A percentile compares a stretch with the other conserved stretches of the same genome.
Conservation (phyloP, 495 filamentous ascomycete genomes). For the Lichina pygmaea region DNA sequence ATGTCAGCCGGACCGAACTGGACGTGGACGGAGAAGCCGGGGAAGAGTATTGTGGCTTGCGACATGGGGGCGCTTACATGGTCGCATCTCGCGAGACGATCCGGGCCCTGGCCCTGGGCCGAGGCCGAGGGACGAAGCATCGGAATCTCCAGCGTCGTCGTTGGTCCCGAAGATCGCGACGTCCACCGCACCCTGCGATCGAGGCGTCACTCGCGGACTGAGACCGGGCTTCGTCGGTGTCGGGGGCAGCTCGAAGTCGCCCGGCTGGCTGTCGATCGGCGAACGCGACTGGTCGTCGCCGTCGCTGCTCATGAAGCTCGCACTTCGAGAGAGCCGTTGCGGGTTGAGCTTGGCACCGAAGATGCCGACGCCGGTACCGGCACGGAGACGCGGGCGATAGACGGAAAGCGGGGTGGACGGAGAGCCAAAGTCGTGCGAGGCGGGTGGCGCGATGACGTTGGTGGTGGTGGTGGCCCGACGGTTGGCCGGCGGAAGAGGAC, state of each 20-base stretch:
- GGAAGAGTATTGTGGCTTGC: too few relatives aligned
- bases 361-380: constrained; percentile 35
- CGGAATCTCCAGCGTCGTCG: too few relatives aligned
- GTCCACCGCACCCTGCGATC: constrained; percentile 7
- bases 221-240: constrained; percentile 68
- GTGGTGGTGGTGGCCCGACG: constrained; percentile 15
- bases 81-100: too few relatives aligned
- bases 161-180: constrained; percentile 5
- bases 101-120: too few relatives aligned
- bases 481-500: constrained; percentile 12
- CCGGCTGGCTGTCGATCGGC: constrained; percentile 28
- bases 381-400: constrained; percentile 15
- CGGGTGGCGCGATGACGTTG: constrained; percentile 23
- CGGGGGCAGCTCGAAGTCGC: constrained; percentile 55
- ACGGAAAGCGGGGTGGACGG: constrained; percentile 36
- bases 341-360: constrained; percentile 31
- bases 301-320: constrained; percentile 53
- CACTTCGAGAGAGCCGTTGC: constrained; percentile 27
- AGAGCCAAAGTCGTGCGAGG: constrained; percentile 35
- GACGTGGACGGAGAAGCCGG: too few relatives aligned
- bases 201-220: constrained; percentile 6
- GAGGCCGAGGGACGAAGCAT: too few relatives aligned
- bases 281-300: constrained; percentile 39
- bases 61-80: too few relatives aligned
- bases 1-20: too few relatives aligned